Conservation (phyloP, 2,329 filamentous ascomycete species). For the Aureobasidium melanogenum region DNA sequence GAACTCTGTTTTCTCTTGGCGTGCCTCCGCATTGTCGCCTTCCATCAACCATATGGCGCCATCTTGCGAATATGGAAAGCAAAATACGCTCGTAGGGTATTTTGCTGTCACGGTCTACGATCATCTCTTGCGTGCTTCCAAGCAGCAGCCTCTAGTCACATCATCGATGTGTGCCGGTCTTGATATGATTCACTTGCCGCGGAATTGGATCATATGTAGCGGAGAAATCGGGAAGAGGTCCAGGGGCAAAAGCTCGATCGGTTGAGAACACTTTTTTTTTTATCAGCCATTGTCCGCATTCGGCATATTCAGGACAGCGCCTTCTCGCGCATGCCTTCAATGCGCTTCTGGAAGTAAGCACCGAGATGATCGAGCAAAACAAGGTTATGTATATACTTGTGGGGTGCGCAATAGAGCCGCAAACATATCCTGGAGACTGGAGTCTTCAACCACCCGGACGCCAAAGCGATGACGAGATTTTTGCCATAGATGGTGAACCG, state of each 20-base stretch:
- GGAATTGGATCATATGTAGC: background rate
- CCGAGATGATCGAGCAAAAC: background rate
- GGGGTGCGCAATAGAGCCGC: conserved; percentile 7
- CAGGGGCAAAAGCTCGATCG: background rate
- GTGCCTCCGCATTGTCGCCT: background rate
- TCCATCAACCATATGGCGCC: background rate
- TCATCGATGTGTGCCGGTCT: background rate
- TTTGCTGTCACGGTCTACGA: background rate
- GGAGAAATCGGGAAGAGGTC: background rate
- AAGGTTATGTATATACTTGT: background rate
- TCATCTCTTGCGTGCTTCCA: background rate
- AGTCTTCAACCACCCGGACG: background rate
- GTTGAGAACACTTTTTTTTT: background rate
- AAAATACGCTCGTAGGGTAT: background rate
- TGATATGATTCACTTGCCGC: background rate
- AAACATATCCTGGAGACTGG: background rate
- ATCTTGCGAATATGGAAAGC: conserved; percentile 1
- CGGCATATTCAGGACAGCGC: background rate
- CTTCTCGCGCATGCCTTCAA: background rate
- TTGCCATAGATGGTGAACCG: background rate
- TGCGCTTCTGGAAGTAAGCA: background rate
- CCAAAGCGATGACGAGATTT: background rate
- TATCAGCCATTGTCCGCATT: background rate
- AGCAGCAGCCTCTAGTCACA: background rate
- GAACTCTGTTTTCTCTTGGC: background rate